Percentiles rank a stretch among this genome's conserved stretches.
These are phyloP conservation scores for Prunella vulgaris DNA, from an alignment of 257 asterid genomes.

Conservation along the genomic window DNA sequence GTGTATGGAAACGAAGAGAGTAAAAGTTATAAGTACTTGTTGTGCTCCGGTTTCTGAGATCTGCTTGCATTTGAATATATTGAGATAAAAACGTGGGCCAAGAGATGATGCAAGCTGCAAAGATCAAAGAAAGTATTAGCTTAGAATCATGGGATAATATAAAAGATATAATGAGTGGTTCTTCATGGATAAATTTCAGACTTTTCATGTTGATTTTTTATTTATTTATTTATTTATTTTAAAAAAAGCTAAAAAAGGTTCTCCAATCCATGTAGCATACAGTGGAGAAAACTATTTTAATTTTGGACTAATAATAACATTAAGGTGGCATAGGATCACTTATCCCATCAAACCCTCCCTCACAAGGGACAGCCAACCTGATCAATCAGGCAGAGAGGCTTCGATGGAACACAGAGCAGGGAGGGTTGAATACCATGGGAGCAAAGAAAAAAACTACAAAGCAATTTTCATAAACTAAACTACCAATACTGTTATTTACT, in stretches of 20 bases:
- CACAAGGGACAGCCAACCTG: background rate
- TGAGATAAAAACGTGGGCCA: constrained; percentile 88
- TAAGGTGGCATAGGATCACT: too few relatives aligned
- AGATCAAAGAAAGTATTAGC: constrained; percentile 16
- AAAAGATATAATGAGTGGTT: constrained; percentile 9
- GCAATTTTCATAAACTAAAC: constrained; percentile 1
- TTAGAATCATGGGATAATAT: constrained; percentile 1
- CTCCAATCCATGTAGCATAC: constrained; percentile 6
- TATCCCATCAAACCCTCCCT: background rate
- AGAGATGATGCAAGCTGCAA: constrained; percentile 95
- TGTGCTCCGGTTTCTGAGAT: constrained; percentile 98
- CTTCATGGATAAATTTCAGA: constrained; percentile 8
- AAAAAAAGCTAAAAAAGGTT: background rate
- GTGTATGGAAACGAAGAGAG: background rate
- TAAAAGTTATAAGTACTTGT: constrained; percentile 44
- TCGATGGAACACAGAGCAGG: too few relatives aligned
- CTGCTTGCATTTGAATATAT: constrained; percentile 96
- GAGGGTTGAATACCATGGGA: background rate
- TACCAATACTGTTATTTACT: constrained; percentile 4
- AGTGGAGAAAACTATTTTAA: background rate
- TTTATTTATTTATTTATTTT: too few relatives aligned
- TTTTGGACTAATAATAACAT: background rate
- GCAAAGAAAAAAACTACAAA: background rate
- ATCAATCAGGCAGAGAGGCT: background rate
- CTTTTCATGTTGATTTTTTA: background rate